phyloP scores from a whole-genome alignment of 2,329 filamentous ascomycete species.

The Trichoderma breve region DNA sequence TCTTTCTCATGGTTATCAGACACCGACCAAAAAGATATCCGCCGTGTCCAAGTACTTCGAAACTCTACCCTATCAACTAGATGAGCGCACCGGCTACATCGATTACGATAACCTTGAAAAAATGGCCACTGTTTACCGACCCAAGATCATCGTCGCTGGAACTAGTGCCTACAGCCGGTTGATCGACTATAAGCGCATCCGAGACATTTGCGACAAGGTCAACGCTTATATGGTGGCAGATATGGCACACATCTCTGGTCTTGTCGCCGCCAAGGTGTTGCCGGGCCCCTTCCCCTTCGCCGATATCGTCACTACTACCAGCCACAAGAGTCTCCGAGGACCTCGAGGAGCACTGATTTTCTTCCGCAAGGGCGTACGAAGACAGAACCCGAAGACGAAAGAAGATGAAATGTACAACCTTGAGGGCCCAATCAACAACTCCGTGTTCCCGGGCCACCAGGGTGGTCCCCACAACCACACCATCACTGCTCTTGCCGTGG shows the following conservation, averaged over 20 bases:
- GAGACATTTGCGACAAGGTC: conserved; percentile 84
- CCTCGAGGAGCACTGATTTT: conserved; percentile 98
- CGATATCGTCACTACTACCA: conserved; percentile 96
- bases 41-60: conserved; percentile 99
- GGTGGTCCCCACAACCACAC: conserved; percentile 99
- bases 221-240: conserved; percentile 92
- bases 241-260: conserved; percentile 95
- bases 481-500: conserved; percentile 91
- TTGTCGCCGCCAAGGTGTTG: conserved; percentile 88
- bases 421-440: conserved; percentile 89
- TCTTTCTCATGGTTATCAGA: conserved; percentile 96
- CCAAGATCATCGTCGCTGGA: conserved; percentile 92
- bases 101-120: conserved; percentile 92
- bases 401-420: conserved; percentile 86
- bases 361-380: conserved; percentile 88
- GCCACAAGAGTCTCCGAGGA: conserved; percentile 94
- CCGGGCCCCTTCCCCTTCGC: conserved; percentile 85
- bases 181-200: conserved; percentile 93
- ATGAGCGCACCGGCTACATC: conserved; percentile 88
- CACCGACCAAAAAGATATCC: conserved; percentile 91
- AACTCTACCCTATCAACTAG: conserved; percentile 89
- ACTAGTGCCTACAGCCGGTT: conserved; percentile 94
- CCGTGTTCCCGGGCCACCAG: conserved; percentile 97
- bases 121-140: conserved; percentile 82
- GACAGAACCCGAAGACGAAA: conserved; percentile 79